Percentiles rank a stretch among this genome's conserved stretches.
phyloP scores from a whole-genome alignment of 2,329 filamentous ascomycete species.

The Hawksworthiomyces lignivorus region DNA sequence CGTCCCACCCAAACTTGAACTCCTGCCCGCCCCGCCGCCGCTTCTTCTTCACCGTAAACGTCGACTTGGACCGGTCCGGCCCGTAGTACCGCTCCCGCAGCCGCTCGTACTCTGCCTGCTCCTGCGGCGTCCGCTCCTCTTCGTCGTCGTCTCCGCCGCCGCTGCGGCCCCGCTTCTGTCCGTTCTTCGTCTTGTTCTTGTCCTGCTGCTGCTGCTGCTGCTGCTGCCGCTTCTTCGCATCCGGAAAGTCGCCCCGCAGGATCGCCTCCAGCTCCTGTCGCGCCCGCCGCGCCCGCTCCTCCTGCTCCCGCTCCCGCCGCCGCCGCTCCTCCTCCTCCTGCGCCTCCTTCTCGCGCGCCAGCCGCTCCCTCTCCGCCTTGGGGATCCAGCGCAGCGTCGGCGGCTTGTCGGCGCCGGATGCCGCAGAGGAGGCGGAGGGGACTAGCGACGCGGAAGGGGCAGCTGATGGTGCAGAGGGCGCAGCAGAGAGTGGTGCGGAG shows the following conservation, averaged over 20 bases:
- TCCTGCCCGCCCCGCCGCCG: slow-evolving; percentile 86
- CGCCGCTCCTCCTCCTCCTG: slow-evolving; percentile 54
- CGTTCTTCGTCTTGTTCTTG: slow-evolving; percentile 15
- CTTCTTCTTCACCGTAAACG: slow-evolving; percentile 94
- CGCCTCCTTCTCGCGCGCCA: slow-evolving; percentile 69
- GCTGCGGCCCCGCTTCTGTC: slow-evolving; percentile 14
- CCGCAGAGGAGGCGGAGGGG: not conserved
- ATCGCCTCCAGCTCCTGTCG: slow-evolving; percentile 15
- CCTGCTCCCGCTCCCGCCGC: slow-evolving; percentile 14
- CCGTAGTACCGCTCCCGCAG: slow-evolving; percentile 84
- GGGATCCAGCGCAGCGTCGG: not conserved
- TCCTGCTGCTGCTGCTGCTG: slow-evolving; percentile 16
- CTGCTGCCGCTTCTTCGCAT: slow-evolving; percentile 19
- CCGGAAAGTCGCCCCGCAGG: slow-evolving; percentile 14
- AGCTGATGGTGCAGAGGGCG: too few species aligned
- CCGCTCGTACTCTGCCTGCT: slow-evolving; percentile 65
- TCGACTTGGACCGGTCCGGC: slow-evolving; percentile 72
- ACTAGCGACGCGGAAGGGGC: too few species aligned
- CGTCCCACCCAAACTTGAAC: slow-evolving; percentile 98
- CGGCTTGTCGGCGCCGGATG: not conserved
- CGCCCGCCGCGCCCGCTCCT: slow-evolving; percentile 17
- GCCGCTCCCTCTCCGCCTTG: slow-evolving; percentile 62
- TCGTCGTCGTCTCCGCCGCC: slow-evolving; percentile 2
- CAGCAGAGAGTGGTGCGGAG: too few species aligned
- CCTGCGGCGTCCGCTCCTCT: slow-evolving; percentile 31